Percentiles rank a stretch among this genome's conserved stretches.
Conservation (phyloP, 1,284 basidiomycete species). For the Moesziomyces globuligerus region DNA sequence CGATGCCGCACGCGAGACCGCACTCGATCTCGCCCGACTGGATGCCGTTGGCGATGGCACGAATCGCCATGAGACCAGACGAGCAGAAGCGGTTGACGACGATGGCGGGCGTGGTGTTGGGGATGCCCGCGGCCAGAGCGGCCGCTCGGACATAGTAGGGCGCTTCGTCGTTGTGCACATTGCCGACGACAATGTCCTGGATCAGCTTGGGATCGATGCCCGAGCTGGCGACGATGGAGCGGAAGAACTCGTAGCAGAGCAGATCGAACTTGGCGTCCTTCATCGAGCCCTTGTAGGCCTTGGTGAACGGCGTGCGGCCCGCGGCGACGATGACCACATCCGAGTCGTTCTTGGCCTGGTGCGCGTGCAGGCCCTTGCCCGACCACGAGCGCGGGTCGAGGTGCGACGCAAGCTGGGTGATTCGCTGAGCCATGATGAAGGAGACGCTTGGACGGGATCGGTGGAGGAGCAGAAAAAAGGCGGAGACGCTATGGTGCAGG, state of each 20-base stretch:
- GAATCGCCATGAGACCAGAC: slow-evolving; percentile 85
- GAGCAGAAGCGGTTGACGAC: slow-evolving; percentile 70
- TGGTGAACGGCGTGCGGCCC: slow-evolving; percentile 80
- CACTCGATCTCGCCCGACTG: slow-evolving; percentile 82
- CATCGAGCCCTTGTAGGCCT: slow-evolving; percentile 80
- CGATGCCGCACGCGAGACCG: slow-evolving; percentile 83
- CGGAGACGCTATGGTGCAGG: not conserved
- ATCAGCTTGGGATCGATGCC: slow-evolving; percentile 77
- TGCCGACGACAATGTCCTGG: slow-evolving; percentile 79
- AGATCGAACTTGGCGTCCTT: slow-evolving; percentile 73
- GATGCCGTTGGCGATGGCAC: slow-evolving; percentile 83
- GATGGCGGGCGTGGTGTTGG: slow-evolving; percentile 79
- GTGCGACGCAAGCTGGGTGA: slow-evolving; percentile 58
- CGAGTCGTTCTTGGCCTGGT: slow-evolving; percentile 54
- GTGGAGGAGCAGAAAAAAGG: not conserved
- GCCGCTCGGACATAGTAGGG: slow-evolving; percentile 70
- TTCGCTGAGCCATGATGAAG: slow-evolving; percentile 47
- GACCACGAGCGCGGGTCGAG: slow-evolving; percentile 61
- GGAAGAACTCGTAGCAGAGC: slow-evolving; percentile 43
- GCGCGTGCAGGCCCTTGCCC: slow-evolving; percentile 54
- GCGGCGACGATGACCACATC: slow-evolving; percentile 80
- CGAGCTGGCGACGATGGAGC: slow-evolving; percentile 75
- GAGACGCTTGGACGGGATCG: not conserved
- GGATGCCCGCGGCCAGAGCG: slow-evolving; percentile 82
- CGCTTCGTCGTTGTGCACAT: slow-evolving; percentile 54